Evolutionary conservation across 176 grass and related monocot genomes (phyloP).

Genomic region (Oryza brachyantha): DNA sequence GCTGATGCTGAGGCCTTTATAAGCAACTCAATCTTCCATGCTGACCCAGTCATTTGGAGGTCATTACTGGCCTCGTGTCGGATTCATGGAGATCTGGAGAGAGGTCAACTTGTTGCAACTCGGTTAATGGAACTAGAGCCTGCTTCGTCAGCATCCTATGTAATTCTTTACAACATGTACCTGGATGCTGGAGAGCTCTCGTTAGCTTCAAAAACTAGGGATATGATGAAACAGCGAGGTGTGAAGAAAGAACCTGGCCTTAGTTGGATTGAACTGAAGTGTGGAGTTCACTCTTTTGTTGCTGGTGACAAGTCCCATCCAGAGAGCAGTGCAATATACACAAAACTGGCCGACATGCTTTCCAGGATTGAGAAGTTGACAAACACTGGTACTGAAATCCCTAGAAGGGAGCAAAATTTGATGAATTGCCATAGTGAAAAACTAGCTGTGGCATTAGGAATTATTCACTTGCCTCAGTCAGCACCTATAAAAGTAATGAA

Average conservation of each 20-base stretch:
- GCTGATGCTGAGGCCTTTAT: constrained; percentile 62
- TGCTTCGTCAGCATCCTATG: constrained; percentile 54
- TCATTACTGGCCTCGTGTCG: constrained; percentile 68
- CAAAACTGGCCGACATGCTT: constrained; percentile 53
- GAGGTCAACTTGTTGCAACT: constrained; percentile 38
- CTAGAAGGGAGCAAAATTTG: constrained; percentile 13
- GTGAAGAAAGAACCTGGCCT: constrained; percentile 79
- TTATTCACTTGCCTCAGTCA: constrained; percentile 48
- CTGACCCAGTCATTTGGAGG: constrained; percentile 47
- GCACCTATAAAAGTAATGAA: constrained; percentile 67
- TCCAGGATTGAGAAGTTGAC: constrained; percentile 44
- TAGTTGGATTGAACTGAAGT: constrained; percentile 64
- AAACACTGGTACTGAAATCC: neutral
- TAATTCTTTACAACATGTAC: constrained; percentile 64
- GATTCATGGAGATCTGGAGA: constrained; percentile 57
- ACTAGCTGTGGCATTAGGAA: constrained; percentile 59
- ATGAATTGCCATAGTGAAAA: constrained; percentile 64
- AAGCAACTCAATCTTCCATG: constrained; percentile 43
- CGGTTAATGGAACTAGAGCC: constrained; percentile 62
- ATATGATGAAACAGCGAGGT: constrained; percentile 70
- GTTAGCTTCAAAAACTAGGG: constrained; percentile 48
- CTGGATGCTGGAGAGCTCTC: constrained; percentile 52
- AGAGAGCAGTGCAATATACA: constrained; percentile 49
- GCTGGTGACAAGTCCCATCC: constrained; percentile 55
- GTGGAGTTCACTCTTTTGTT: constrained; percentile 64